Evolutionary conservation across 306 rosid genomes (phyloP).

Genomic region (Bauhinia variegata): DNA sequence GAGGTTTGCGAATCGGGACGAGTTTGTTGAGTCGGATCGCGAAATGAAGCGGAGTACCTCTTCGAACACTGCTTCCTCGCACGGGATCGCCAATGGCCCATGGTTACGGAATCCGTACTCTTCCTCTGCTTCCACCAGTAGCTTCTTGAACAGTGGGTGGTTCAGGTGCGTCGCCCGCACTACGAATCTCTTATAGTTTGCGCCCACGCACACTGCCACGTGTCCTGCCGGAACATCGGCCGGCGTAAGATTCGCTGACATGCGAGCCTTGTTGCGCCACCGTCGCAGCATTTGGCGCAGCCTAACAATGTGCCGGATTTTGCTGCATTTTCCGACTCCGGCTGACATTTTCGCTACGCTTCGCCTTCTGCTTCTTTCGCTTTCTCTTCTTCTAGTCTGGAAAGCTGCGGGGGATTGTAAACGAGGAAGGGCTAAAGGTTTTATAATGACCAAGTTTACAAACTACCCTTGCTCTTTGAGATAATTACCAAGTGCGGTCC

Average conservation of each 20-base stretch:
- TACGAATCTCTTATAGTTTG: constrained; percentile 57
- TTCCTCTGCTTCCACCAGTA: constrained; percentile 71
- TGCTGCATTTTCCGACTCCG: constrained; percentile 76
- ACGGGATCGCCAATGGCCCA: constrained; percentile 83
- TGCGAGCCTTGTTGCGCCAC: constrained; percentile 89
- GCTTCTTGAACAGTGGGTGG: constrained; percentile 89
- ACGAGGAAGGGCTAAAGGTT: background rate
- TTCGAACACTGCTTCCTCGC: constrained; percentile 74
- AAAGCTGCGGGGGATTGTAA: constrained; percentile 22
- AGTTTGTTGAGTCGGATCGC: constrained; percentile 48
- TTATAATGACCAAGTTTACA: constrained; percentile 31
- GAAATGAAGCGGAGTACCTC: constrained; percentile 67
- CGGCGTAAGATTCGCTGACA: constrained; percentile 64
- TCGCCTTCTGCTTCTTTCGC: too few species aligned
- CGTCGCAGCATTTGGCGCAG: constrained; percentile 83
- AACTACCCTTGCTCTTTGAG: constrained; percentile 35
- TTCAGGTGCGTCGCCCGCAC: constrained; percentile 81
- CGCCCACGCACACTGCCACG: constrained; percentile 87
- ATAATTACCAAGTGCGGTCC: constrained; percentile 49
- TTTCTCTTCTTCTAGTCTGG: background rate
- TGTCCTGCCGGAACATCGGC: constrained; percentile 90
- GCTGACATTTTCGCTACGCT: constrained; percentile 48
- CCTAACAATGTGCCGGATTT: constrained; percentile 89
- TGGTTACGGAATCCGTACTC: constrained; percentile 74
- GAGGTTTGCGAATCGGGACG: constrained; percentile 51